These are phyloP conservation scores for Irpex sp. DNA, from an alignment of 1,284 basidiomycete genomes.

Conservation along the genomic window DNA sequence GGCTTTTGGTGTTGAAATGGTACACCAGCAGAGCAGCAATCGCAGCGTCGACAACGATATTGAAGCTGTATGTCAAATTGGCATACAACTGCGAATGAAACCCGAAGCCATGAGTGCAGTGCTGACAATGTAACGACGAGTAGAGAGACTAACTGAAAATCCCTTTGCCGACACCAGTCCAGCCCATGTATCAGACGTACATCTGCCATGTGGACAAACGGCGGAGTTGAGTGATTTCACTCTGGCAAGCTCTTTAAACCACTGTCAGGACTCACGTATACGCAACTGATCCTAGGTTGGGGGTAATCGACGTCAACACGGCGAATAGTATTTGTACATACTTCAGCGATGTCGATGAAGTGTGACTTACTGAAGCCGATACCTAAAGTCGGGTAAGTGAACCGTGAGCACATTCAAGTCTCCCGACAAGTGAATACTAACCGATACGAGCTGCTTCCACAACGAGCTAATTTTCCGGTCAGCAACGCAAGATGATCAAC, in stretches of 20 bases:
- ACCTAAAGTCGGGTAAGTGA: neutral
- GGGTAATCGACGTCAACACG: too few species aligned
- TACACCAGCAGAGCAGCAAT: neutral
- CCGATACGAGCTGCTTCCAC: neutral
- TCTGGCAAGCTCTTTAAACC: too few species aligned
- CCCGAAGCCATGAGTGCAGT: neutral
- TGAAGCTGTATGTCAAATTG: neutral
- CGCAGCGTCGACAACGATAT: neutral
- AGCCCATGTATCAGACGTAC: neutral
- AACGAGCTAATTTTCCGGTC: too few species aligned
- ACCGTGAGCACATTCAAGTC: neutral
- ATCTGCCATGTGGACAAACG: neutral
- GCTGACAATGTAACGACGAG: neutral
- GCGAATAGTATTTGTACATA: too few species aligned
- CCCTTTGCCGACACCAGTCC: neutral
- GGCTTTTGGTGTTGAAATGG: neutral
- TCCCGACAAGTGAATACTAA: neutral
- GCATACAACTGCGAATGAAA: neutral
- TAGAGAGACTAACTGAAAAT: neutral
- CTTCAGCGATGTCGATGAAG: too few species aligned
- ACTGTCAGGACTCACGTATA: too few species aligned
- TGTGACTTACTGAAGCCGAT: too few species aligned
- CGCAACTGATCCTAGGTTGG: too few species aligned
- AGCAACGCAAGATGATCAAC: too few species aligned
- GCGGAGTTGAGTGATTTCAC: neutral